Conservation (phyloP, 768 basidiomycete species). For the Xerocomellus amylosporus region DNA sequence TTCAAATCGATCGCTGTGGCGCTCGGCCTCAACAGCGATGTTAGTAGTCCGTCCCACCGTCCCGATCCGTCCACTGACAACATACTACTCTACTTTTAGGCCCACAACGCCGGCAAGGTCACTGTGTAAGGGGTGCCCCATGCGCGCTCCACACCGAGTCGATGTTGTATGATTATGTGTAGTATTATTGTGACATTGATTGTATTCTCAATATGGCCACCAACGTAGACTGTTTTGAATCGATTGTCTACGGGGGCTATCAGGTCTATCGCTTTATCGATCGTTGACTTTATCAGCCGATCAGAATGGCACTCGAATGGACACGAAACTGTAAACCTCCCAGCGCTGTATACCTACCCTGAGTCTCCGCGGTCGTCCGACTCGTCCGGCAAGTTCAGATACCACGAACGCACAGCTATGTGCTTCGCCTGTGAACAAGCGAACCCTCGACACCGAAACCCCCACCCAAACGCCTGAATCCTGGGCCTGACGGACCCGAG, state of each 20-base stretch:
- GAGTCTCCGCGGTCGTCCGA: not conserved
- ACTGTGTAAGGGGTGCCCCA: not conserved
- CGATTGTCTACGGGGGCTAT: no score
- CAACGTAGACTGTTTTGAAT: not conserved
- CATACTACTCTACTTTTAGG: no score
- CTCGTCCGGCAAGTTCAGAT: not conserved
- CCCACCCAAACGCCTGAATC: constrained; percentile 1
- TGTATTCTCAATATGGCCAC: constrained; percentile 1
- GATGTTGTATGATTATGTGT: constrained; percentile 13
- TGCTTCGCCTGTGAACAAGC: not conserved
- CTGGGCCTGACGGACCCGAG: constrained; percentile 7
- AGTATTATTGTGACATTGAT: constrained; percentile 3
- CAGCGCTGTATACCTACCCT: not conserved
- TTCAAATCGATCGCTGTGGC: constrained; percentile 46
- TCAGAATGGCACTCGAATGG: not conserved
- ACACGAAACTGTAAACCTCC: not conserved
- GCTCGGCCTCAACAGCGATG: constrained; percentile 40
- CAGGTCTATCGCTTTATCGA: not conserved
- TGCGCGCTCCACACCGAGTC: not conserved
- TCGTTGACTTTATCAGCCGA: not conserved
- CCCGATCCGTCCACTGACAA: not conserved
- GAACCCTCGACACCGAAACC: not conserved
- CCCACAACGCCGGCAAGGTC: no score
- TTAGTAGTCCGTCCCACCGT: constrained; percentile 14
- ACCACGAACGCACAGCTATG: not conserved